Base-by-base conservation (phyloP, 345 rosid species). In the Bruguiera sexangula region DNA sequence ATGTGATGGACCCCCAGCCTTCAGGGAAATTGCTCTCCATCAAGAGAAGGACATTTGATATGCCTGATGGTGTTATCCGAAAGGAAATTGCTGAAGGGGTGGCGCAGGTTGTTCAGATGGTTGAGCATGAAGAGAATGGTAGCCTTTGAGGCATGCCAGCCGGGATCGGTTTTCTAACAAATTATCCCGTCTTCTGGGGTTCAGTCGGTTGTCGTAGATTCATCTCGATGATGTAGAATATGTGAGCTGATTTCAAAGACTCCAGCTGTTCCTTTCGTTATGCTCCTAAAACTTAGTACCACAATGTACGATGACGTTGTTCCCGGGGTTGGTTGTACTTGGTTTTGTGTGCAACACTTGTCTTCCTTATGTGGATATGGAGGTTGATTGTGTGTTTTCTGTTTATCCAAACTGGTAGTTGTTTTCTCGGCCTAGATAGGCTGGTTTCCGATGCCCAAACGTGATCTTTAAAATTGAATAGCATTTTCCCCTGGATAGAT, bases 1-100 rank as follows among this genome's bases (percentile, higher is more conserved):
- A 95, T 4, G 92, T 75, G 68, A 90, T 95, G 54, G 98, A 95
- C 61, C 96, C 99, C 30, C 92, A 92, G 65, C 95, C 97, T 15
- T 66, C 75, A 0, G 87, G 92, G 60, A 92, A 78, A 67, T 79
- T 80, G 13, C 84, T 88, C 64, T 91, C 97, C 46, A 82, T 91
- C 91, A 87, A 76, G 72, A 85, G 90, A 76, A 85, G 97, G 79
- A 84, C 96, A 29, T 95, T 95, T 22, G 94, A 90, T 77, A 80
- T 92, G 96, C 98, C 99, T 3, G 96, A 88, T 70, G 78, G 86
- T 53, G 66, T 80, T 55, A 82, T 92, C 60, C 75, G 70, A 81
- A 82, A 82, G 69, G 99, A 92, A 71, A 87, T 90, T 18, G 97
- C 93, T 0, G 90, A 88, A 29, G 87, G 97, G 6, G 99, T 92